Conservation (phyloP, 2,329 filamentous ascomycete genomes). For the Hypoxylon sp. region DNA sequence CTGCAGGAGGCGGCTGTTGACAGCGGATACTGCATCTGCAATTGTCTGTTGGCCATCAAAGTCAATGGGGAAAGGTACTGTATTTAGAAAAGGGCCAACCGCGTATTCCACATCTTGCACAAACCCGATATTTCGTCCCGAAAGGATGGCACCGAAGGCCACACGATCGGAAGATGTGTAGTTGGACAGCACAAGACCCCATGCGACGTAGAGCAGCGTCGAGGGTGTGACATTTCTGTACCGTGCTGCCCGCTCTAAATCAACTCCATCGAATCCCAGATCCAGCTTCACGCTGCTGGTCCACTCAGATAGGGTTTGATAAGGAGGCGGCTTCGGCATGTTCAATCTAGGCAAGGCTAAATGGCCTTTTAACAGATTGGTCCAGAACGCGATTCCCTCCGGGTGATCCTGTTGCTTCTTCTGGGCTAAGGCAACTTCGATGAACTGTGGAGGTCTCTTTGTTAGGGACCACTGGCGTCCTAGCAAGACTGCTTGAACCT, state of each 20-base stretch:
- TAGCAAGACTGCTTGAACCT: background rate
- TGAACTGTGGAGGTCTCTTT: background rate
- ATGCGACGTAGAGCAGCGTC: conserved; percentile 17
- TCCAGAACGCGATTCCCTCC: background rate
- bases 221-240: background rate
- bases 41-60: background rate
- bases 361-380: background rate
- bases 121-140: conserved; percentile 12
- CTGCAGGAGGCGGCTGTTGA: background rate
- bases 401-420: background rate
- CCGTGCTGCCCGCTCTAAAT: background rate
- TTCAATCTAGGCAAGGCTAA: background rate
- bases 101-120: background rate
- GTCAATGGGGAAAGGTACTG: background rate
- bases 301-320: background rate
- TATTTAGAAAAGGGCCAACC: background rate
- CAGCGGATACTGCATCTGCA: background rate
- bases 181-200: conserved; percentile 24
- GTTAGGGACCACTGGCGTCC: background rate
- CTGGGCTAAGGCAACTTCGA: background rate
- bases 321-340: background rate
- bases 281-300: background rate
- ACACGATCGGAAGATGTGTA: conserved; percentile 23
- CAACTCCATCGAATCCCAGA: background rate
- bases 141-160: conserved; percentile 27